Base-by-base conservation (phyloP, 2,329 filamentous ascomycete species). In the Chrysoporthe austroafricana region DNA sequence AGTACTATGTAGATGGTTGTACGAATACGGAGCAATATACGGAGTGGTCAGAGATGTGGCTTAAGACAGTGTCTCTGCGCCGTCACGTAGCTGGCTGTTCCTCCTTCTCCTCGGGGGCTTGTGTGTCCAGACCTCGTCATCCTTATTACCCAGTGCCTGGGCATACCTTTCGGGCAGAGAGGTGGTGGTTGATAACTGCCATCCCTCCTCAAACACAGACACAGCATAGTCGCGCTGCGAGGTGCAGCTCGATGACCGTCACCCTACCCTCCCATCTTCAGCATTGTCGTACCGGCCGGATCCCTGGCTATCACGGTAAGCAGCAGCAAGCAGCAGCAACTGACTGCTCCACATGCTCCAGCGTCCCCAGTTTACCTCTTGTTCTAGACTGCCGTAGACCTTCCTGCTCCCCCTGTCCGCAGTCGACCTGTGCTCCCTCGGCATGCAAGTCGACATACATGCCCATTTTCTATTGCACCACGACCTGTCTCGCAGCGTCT, bases 341-440 rank as follows among this genome's bases (percentile, higher is more conserved):
- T 42, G 21, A 26, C 54, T 36, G 7, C 56, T 21, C 57, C 62
- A 62, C 66, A 56, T 18, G 62, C 48, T 68, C 62, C 63, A 50
- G 26, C 26, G 26, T 26, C 26, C 26, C 26, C 26, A 26, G 26
- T 62, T 26, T n/a, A 54, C 54, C 21, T 36, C 48, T 43, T n/a
- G 34, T 60, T 68, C 66, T 68, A 68, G 66, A 68, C 62, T 68
- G 48, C 66, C 56, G 44, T 34, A 64, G 66, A 67, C 46, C 66
- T 32, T 48, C 36, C 26, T 39, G 39, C 13, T n/a, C 56, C 66
- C 62, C 66, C 64, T 18, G 14, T 14, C 11, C 18, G 18, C 32
- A 21, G 52, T 36, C 56, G 21, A 42, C 56, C 36, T 43, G 36
- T 52, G 7, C 26, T 16, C 46, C 43, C 32, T 62, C 44, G 16